Evolutionary conservation across 2,329 filamentous ascomycete species (phyloP).

Genomic region (Phaeoacremonium minimum): DNA sequence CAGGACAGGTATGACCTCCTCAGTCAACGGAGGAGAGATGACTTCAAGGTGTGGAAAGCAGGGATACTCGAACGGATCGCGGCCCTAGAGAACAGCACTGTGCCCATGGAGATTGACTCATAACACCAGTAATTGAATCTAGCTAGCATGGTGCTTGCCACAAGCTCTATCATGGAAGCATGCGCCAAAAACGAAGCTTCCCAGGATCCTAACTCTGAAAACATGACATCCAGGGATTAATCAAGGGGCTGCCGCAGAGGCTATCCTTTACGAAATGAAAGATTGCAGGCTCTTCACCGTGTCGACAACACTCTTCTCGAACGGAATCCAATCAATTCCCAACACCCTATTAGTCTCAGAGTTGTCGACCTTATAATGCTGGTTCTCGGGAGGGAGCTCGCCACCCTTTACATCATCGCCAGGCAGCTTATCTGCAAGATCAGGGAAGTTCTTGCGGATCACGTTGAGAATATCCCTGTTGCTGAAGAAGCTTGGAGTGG

Average conservation of each 20-base stretch:
- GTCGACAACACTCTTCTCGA: slow-evolving; percentile 61
- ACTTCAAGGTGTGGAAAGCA: slow-evolving; percentile 63
- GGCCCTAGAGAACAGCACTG: too few species aligned
- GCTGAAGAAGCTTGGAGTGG: slow-evolving; percentile 39
- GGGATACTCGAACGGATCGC: slow-evolving; percentile 50
- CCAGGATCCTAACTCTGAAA: too few species aligned
- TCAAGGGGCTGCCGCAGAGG: too few species aligned
- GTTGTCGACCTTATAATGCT: slow-evolving; percentile 54
- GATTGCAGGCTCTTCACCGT: slow-evolving; percentile 59
- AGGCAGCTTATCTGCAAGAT: slow-evolving; percentile 42
- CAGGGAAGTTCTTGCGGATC: slow-evolving; percentile 43
- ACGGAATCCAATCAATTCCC: slow-evolving; percentile 55
- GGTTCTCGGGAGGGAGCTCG: slow-evolving; percentile 29
- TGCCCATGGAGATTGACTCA: too few species aligned
- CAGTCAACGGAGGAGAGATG: slow-evolving; percentile 55
- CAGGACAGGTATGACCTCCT: slow-evolving; percentile 71
- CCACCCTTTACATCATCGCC: slow-evolving; percentile 37
- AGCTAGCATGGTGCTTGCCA: too few species aligned
- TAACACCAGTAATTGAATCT: too few species aligned
- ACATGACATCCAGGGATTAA: too few species aligned
- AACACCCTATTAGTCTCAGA: slow-evolving; percentile 53
- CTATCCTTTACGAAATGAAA: slow-evolving; percentile 21
- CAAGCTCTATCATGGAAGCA: too few species aligned
- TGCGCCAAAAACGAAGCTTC: too few species aligned
- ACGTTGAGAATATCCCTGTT: slow-evolving; percentile 39